Base-by-base conservation (phyloP, 2,329 filamentous ascomycete genomes). In the Aschersonia sp. region DNA sequence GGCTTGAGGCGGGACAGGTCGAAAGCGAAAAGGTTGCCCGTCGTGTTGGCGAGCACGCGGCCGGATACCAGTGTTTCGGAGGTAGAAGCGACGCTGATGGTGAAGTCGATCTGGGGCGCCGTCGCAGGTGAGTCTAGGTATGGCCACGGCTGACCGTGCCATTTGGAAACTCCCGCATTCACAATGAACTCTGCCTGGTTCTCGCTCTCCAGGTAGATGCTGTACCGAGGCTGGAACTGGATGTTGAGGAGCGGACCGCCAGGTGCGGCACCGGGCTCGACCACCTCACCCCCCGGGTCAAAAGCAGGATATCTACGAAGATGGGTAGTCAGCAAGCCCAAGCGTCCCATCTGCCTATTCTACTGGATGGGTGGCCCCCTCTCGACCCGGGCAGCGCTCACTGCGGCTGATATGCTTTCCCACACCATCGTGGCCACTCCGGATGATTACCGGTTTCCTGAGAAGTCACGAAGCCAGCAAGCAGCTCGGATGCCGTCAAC, bases 341-440 rank as follows among this genome's bases (percentile, higher is more conserved):
- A 5, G 2, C 12, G 35, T 4, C 8, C 8, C 35, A 12, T 9
- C 35, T 8, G 8, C 35, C 14, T 14, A 14, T 2, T 14, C 35
- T 4, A 8, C 12, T 12, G 12, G 8, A 4, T 37, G 35, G 2
- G 35, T 37, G 12, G 35, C 12, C 35, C 12, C 35, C 35, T 37
- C 12, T 9, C 5, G 35, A 37, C 8, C 35, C 12, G 8, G 8
- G 35, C 8, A 12, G 8, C 35, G 12, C 52, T 46, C 57, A 71
- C 58, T 66, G 65, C 6, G 64, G 50, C 51, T 70, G 51, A 51
- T 72, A 71, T 5, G 65, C 68, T 47, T 71, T 72, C 14, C 69
- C 69, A 49, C 69, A 72, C 69, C 68, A 71, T 43, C 68, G 58
- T 10, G 63, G 63, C 67, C 65, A 68, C 44, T 68, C 67, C 1